Conservation (phyloP, 1,139 yeast species). For the Lipomyces yarrowii region DNA sequence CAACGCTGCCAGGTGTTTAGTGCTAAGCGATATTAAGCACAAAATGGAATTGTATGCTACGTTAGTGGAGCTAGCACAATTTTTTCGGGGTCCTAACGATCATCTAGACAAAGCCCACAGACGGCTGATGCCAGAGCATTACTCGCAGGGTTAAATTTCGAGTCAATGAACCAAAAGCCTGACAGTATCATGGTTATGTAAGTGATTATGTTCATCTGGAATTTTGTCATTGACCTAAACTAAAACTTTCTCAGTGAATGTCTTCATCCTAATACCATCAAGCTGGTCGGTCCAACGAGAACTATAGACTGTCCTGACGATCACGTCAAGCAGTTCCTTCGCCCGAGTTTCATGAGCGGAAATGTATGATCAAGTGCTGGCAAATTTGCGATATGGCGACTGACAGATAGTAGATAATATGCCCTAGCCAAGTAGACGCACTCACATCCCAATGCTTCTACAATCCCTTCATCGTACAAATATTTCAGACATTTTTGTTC, state of each 20-base stretch:
- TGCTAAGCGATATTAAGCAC: constrained; percentile 14
- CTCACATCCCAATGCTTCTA: constrained; percentile 21
- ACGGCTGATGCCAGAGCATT: constrained; percentile 16
- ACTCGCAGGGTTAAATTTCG: constrained; percentile 12
- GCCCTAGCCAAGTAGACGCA: constrained; percentile 16
- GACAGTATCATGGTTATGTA: constrained; percentile 12
- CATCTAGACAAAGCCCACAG: constrained; percentile 6
- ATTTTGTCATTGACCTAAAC: background rate
- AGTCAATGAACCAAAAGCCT: constrained; percentile 13
- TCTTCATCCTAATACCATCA: constrained; percentile 17
- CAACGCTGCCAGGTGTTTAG: constrained; percentile 14
- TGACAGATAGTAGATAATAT: constrained; percentile 8
- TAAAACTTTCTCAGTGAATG: constrained; percentile 7
- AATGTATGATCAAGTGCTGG: constrained; percentile 5
- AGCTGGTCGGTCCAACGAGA: constrained; percentile 20
- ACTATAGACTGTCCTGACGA: constrained; percentile 15
- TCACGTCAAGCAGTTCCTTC: constrained; percentile 13
- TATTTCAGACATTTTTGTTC: constrained; percentile 11
- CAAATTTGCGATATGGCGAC: background rate
- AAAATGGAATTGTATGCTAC: background rate
- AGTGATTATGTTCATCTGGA: background rate
- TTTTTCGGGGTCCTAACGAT: background rate
- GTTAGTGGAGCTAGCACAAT: background rate
- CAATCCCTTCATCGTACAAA: constrained; percentile 20
- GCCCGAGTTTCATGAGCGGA: constrained; percentile 24